Conservation (phyloP, 192 early-diverging fungal species). For the Backusella tuberculispora region DNA sequence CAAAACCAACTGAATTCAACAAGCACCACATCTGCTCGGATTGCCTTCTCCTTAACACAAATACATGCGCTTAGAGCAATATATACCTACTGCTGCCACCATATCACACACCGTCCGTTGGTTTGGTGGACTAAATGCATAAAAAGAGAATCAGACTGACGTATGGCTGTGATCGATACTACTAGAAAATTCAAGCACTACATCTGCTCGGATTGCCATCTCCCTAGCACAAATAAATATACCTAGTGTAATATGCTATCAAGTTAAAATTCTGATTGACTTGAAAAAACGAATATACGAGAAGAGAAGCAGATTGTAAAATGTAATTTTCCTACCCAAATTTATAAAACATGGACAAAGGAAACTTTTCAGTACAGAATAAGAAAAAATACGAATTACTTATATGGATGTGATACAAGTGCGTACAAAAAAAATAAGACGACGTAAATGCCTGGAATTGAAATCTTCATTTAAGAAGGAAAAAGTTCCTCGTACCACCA, state of each 20-base stretch:
- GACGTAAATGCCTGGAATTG: too few species aligned
- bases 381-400: neutral
- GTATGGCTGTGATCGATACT: neutral
- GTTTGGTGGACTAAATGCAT: slow-evolving; percentile 1
- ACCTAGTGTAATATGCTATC: neutral
- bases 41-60: slow-evolving; percentile 22
- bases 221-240: slow-evolving; percentile 12
- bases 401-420: too few species aligned
- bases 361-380: too few species aligned
- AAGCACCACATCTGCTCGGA: slow-evolving; percentile 14
- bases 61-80: too few species aligned
- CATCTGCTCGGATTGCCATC: slow-evolving; percentile 15
- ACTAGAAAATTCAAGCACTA: neutral
- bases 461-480: too few species aligned
- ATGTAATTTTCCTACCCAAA: slow-evolving; percentile 1
- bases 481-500: too few species aligned
- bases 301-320: slow-evolving; percentile 4
- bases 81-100: too few species aligned
- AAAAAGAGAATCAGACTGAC: slow-evolving; percentile 9
- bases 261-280: neutral
- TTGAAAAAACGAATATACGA: neutral
- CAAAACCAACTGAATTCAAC: neutral
- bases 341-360: neutral
- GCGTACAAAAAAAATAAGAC: too few species aligned
- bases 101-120: slow-evolving; percentile 5